Evolutionary conservation across 2,329 filamentous ascomycete genomes (phyloP).

Genomic region (Sarocladiaceae sp.): DNA sequence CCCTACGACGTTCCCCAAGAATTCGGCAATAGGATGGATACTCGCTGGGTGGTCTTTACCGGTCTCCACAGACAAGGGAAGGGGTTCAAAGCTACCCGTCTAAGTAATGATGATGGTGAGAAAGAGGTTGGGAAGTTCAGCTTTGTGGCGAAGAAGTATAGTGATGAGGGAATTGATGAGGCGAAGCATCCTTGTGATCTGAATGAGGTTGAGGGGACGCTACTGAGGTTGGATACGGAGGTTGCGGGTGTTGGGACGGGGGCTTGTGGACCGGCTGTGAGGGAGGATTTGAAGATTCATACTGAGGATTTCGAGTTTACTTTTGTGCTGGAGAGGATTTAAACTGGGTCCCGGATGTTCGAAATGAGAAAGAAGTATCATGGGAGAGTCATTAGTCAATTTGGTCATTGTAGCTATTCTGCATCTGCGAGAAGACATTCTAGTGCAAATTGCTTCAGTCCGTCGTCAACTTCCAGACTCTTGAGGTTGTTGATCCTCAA

Average conservation of each 20-base stretch:
- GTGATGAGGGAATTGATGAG: conserved; percentile 44
- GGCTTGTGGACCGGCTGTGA: conserved; percentile 38
- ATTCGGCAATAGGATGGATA: conserved; percentile 59
- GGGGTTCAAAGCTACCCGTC: conserved; percentile 16
- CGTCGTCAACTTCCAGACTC: conserved; percentile 1
- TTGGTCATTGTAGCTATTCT: not conserved
- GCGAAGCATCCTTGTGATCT: conserved; percentile 60
- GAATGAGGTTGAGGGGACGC: conserved; percentile 36
- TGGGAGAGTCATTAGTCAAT: too few relatives aligned
- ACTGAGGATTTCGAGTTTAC: not conserved
- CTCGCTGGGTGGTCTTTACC: conserved; percentile 47
- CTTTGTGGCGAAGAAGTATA: conserved; percentile 15
- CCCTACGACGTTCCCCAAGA: conserved; percentile 67
- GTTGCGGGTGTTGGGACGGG: conserved; percentile 40
- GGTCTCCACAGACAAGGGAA: conserved; percentile 13
- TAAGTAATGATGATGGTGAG: not conserved
- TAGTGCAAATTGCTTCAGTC: not conserved
- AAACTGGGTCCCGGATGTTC: not conserved
- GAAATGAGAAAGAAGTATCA: too few relatives aligned
- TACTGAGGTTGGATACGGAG: conserved; percentile 31
- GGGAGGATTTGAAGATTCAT: conserved; percentile 32
- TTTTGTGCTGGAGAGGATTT: conserved; percentile 7
- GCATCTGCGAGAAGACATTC: conserved; percentile 3
- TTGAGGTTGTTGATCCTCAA: not conserved
- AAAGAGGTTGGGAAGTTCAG: conserved; percentile 3